phyloP scores from a whole-genome alignment of 1,139 yeast genomes.

The Blastobotrys elegans region DNA sequence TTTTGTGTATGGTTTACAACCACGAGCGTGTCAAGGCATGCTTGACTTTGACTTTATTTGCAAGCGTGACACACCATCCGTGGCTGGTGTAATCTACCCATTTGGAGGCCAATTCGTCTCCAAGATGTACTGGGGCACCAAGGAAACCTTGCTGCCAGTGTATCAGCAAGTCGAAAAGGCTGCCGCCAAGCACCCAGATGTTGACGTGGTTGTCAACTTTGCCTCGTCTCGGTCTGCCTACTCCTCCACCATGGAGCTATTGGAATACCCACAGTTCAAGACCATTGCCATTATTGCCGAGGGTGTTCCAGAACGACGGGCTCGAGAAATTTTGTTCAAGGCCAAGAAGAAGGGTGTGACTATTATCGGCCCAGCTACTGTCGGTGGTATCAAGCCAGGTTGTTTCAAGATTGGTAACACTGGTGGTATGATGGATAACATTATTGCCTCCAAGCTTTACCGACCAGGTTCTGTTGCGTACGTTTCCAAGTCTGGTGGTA shows the following conservation, averaged over 20 bases:
- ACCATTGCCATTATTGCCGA: conserved; percentile 47
- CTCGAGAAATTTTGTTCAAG: conserved; percentile 42
- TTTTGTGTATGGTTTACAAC: conserved; percentile 42
- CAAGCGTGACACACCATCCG: conserved; percentile 44
- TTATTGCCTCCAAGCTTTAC: conserved; percentile 45
- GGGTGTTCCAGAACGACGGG: conserved; percentile 47
- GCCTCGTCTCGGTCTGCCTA: conserved; percentile 45
- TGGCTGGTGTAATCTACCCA: conserved; percentile 45
- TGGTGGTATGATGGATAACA: conserved; percentile 49
- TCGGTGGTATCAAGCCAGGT: conserved; percentile 48
- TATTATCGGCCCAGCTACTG: conserved; percentile 47
- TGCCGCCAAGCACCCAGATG: conserved; percentile 43
- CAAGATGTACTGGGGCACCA: conserved; percentile 48
- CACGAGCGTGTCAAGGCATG: conserved; percentile 47
- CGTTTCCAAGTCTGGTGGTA: conserved; percentile 46
- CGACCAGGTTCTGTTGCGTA: conserved; percentile 46
- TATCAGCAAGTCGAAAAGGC: conserved; percentile 42
- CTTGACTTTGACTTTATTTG: conserved; percentile 45
- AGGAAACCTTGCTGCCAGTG: conserved; percentile 43
- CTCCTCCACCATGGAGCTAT: conserved; percentile 44
- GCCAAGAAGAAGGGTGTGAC: conserved; percentile 44
- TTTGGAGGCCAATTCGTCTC: conserved; percentile 44
- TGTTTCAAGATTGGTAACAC: conserved; percentile 47
- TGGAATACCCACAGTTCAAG: conserved; percentile 43
- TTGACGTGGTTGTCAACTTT: conserved; percentile 45